Evolutionary conservation across 768 basidiomycete genomes (phyloP).

Genomic region (Rhizopogon vesiculosus): DNA sequence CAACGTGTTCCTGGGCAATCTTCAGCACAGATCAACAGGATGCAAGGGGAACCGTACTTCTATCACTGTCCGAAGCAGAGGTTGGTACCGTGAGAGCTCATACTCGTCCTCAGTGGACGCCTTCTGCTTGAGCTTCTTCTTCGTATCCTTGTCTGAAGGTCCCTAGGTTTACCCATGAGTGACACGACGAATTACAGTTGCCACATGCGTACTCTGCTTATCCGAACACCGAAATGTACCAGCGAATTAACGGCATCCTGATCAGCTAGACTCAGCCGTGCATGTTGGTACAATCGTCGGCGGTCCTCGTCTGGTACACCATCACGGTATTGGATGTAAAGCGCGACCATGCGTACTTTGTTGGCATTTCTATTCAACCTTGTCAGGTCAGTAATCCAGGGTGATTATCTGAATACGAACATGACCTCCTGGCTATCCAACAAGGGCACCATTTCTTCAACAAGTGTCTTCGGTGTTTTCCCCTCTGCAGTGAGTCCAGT

Average conservation of each 20-base stretch:
- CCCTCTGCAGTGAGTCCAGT: slow-evolving; percentile 90
- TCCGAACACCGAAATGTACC: slow-evolving; percentile 73
- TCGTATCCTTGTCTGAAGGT: slow-evolving; percentile 70
- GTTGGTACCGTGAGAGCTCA: slow-evolving; percentile 92
- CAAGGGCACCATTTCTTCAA: slow-evolving; percentile 98
- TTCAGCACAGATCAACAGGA: not conserved
- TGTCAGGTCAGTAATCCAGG: not conserved
- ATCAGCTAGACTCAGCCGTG: slow-evolving; percentile 78
- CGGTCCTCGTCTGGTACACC: slow-evolving; percentile 99
- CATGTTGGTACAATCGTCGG: slow-evolving; percentile 92
- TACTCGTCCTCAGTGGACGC: slow-evolving; percentile 83
- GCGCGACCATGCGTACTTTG: slow-evolving; percentile 94
- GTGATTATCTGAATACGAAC: slow-evolving; percentile 39
- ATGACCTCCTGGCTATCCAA: slow-evolving; percentile 82
- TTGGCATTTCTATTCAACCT: slow-evolving; percentile 59
- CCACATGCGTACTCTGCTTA: slow-evolving; percentile 61
- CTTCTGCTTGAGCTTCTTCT: slow-evolving; percentile 81
- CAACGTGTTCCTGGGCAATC: slow-evolving; percentile 67
- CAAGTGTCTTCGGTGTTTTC: slow-evolving; percentile 88
- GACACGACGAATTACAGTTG: not conserved
- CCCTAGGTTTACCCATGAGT: slow-evolving; percentile 37
- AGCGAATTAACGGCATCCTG: slow-evolving; percentile 93
- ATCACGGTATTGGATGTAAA: slow-evolving; percentile 92
- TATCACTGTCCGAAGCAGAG: slow-evolving; percentile 71
- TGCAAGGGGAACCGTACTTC: slow-evolving; percentile 50